phyloP scores from a whole-genome alignment of 2,329 filamentous ascomycete genomes.

The Penicillium sp. region DNA sequence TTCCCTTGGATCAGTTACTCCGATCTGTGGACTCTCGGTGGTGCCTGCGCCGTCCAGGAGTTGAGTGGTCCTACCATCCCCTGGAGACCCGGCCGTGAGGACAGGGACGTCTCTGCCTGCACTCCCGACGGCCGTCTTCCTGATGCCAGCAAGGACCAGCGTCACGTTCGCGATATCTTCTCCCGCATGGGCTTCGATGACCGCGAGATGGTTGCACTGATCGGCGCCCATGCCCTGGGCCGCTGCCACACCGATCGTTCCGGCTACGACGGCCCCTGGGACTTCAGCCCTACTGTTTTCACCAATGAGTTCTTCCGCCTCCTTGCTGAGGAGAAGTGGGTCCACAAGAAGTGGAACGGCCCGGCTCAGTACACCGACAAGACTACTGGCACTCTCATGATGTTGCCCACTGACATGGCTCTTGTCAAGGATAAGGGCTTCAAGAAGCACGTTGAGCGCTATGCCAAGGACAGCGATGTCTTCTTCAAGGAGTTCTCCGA shows the following conservation, averaged over 20 bases:
- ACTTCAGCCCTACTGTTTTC: constrained; percentile 83
- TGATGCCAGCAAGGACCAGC: constrained; percentile 72
- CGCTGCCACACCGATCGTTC: constrained; percentile 87
- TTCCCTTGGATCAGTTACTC: constrained; percentile 97
- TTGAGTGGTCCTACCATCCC: constrained; percentile 87
- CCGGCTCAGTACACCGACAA: constrained; percentile 89
- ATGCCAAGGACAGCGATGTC: constrained; percentile 82
- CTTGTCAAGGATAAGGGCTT: constrained; percentile 87
- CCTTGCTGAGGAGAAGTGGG: constrained; percentile 88
- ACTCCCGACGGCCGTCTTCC: constrained; percentile 90
- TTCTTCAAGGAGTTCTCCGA: constrained; percentile 94
- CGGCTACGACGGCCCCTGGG: constrained; percentile 87
- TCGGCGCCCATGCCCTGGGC: constrained; percentile 81
- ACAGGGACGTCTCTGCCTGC: constrained; percentile 78
- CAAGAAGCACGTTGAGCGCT: constrained; percentile 74
- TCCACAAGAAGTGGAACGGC: constrained; percentile 85
- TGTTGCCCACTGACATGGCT: constrained; percentile 90
- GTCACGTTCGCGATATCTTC: constrained; percentile 89
- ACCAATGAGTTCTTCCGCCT: constrained; percentile 95
- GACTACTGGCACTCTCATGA: constrained; percentile 86
- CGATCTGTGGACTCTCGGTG: constrained; percentile 91
- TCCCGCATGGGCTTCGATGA: constrained; percentile 97
- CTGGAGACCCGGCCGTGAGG: constrained; percentile 80
- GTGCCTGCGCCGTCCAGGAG: constrained; percentile 85
- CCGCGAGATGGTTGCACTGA: constrained; percentile 89